These are phyloP conservation scores for Arthromyces matolae DNA, from an alignment of 768 basidiomycete species.

Conservation along the genomic window DNA sequence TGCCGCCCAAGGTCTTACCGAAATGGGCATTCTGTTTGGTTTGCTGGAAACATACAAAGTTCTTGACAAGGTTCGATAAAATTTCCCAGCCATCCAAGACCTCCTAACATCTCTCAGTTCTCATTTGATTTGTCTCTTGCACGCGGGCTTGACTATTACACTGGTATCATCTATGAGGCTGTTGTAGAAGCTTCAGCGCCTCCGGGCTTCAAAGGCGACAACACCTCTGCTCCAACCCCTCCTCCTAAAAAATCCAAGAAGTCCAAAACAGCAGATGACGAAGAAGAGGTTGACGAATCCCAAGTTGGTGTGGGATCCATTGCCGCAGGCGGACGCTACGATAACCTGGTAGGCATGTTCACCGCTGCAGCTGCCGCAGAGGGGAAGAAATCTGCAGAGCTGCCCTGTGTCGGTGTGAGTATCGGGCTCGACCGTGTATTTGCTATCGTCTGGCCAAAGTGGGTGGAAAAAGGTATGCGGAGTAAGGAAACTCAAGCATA, in stretches of 20 bases:
- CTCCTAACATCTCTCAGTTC: constrained; percentile 46
- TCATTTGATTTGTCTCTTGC: constrained; percentile 97
- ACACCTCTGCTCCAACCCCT: constrained; percentile 34
- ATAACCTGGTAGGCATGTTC: constrained; percentile 92
- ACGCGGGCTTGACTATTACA: constrained; percentile 98
- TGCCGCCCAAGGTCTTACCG: constrained; percentile 78
- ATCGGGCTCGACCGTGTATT: constrained; percentile 95
- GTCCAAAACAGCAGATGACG: constrained; percentile 44
- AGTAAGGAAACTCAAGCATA: constrained; percentile 92
- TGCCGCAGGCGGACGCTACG: constrained; percentile 97
- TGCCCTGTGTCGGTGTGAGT: constrained; percentile 91
- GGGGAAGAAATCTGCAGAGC: constrained; percentile 55
- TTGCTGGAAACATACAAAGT: constrained; percentile 81
- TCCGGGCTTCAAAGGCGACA: constrained; percentile 64
- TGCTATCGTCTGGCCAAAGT: constrained; percentile 84
- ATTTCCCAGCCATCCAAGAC: background rate
- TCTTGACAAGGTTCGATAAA: constrained; percentile 57
- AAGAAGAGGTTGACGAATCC: constrained; percentile 89
- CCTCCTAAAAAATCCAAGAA: constrained; percentile 41
- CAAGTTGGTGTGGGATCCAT: constrained; percentile 97
- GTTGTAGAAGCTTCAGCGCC: constrained; percentile 92
- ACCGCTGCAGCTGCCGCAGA: constrained; percentile 74
- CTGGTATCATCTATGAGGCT: constrained; percentile 97
- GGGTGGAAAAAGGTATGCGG: constrained; percentile 73
- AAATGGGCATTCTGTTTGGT: constrained; percentile 83